Evolutionary conservation across 345 rosid genomes (phyloP).

Genomic region (Melastoma malabathricum): DNA sequence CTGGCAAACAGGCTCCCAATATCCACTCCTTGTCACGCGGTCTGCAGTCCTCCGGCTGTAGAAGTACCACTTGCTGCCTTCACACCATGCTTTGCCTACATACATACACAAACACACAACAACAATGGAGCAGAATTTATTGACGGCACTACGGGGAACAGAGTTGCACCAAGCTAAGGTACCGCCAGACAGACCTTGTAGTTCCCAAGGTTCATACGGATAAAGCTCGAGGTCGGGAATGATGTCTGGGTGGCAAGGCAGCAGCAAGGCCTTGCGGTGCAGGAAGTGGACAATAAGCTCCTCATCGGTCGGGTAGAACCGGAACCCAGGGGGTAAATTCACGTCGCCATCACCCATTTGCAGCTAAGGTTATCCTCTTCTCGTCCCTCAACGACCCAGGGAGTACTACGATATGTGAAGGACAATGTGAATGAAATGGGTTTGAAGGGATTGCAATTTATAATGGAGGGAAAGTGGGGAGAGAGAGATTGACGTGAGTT

Average conservation of each 20-base stretch:
- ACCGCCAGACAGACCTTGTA: constrained; percentile 33
- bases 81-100: constrained; percentile 75
- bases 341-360: constrained; percentile 31
- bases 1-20: constrained; percentile 60
- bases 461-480: constrained; percentile 6
- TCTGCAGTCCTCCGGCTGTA: constrained; percentile 60
- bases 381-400: not conserved
- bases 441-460: constrained; percentile 8
- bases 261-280: constrained; percentile 68
- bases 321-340: constrained; percentile 85
- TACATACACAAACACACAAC: constrained; percentile 3
- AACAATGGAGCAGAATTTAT: too few species aligned
- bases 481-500: constrained; percentile 30
- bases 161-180: too few species aligned
- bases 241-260: constrained; percentile 87
- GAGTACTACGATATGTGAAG: not conserved
- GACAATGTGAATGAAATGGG: constrained; percentile 9
- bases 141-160: too few species aligned
- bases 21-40: constrained; percentile 51
- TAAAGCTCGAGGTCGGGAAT: constrained; percentile 89
- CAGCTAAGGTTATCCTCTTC: not conserved
- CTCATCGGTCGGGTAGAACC: constrained; percentile 78
- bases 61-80: constrained; percentile 80
- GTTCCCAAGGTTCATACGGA: constrained; percentile 94
- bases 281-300: constrained; percentile 94